Evolutionary conservation across 2,329 filamentous ascomycete species (phyloP), one percentile per base, ranked within the genome.

Genomic region (Aspergillus cejpii): DNA sequence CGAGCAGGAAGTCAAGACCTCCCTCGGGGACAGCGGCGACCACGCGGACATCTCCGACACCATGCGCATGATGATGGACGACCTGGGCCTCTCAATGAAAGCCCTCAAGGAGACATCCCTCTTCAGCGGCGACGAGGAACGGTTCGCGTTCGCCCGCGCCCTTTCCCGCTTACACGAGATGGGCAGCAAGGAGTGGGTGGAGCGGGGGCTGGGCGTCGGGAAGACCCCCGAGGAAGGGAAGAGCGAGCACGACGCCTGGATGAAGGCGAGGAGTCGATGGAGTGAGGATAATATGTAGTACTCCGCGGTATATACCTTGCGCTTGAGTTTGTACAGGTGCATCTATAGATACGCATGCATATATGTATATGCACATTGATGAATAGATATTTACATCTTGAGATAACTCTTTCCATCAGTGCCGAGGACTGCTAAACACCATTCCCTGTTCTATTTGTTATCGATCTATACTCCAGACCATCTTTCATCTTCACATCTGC

Each of bases 131-230:
- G 92, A 96, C 47, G 92, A 98, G 71, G 92, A 98, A 69, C 80
- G 88, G 0, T 98, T 98, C 71, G 92, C 92, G 0, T 98, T 98
- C 73, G 89, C 89, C 19, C 75, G 92, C 43, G 92, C 92, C 1
- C 66, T 97, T 55, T 90, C 84, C 43, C 74, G 92, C 44, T 70
- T 98, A 49, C 84, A 76, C 43, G 89, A 97, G 68, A 98, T 98
- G 92, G 87, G 89, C 15, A 92, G 87, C 64, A 80, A 82, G 65
- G 85, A 96, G 64, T 98, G 92, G 92, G 86, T 97, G 2, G 91
- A 97, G 69, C 70, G 89, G 11, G 90, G 80, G 0, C 50, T 82
- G 63, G 74, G 72, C 0, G 58, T 75, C 41, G 74, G 72, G 1
- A 63, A 74, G 53, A 65, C 67, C 58, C 64, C 62, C 24, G 55